These are phyloP conservation scores for Adiantum capillusveneris DNA, from an alignment of 75 land plant species.

Conservation along the genomic window DNA sequence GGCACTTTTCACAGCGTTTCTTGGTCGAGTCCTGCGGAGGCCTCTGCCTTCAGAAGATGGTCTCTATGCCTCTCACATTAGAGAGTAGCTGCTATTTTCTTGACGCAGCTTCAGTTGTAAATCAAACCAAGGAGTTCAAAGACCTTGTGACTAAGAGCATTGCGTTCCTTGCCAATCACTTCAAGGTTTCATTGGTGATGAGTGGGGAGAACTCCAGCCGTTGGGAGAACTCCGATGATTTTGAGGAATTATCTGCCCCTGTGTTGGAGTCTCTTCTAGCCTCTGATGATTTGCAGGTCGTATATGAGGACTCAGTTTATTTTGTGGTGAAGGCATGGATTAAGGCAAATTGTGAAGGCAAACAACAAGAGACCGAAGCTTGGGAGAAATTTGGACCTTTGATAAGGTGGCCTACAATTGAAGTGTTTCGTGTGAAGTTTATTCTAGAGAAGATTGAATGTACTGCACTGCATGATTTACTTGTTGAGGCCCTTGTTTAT, in stretches of 20 bases:
- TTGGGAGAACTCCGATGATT: conserved; percentile 10
- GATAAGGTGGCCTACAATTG: conserved; percentile 10
- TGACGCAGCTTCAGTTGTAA: conserved; percentile 6
- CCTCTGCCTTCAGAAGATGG: conserved; percentile 5
- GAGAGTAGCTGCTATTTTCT: conserved; percentile 13
- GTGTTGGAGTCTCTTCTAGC: conserved; percentile 7
- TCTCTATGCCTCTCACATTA: neutral
- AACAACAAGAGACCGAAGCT: conserved; percentile 3
- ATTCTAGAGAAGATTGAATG: neutral
- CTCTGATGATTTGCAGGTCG: conserved; percentile 7
- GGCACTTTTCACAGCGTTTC: conserved; percentile 11
- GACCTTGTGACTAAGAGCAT: conserved; percentile 2
- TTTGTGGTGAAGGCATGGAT: conserved; percentile 6
- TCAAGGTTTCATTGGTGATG: conserved; percentile 5
- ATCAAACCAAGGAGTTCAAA: conserved; percentile 4
- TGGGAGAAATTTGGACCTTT: conserved; percentile 10
- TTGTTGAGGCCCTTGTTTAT: conserved; percentile 11
- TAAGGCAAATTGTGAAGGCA: conserved; percentile 6
- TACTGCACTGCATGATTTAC: neutral
- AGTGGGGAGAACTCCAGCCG: conserved; percentile 12
- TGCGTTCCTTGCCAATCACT: conserved; percentile 6
- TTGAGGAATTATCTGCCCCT: neutral
- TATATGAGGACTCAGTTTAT: conserved; percentile 11
- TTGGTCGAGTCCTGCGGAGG: neutral
- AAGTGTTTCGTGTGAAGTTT: conserved; percentile 4